A percentile compares a stretch with the other conserved stretches of the same genome.
phyloP scores from a whole-genome alignment of 805 yeast genomes.

The Wickerhamomyces xylosicus region DNA sequence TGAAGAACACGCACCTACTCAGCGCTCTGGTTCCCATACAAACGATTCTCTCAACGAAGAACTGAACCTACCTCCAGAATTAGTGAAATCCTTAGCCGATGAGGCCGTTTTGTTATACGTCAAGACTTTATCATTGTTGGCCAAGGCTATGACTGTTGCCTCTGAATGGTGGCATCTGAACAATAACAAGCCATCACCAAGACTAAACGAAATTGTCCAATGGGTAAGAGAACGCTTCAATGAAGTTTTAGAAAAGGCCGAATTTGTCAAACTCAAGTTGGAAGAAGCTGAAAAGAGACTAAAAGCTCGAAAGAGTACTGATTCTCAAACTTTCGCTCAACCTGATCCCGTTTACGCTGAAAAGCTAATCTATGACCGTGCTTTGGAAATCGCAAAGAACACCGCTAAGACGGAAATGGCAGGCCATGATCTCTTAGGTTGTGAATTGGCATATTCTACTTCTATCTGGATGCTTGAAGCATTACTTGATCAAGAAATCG shows the following conservation, averaged over 20 bases:
- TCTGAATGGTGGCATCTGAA: constrained; percentile 80
- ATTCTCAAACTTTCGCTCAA: constrained; percentile 2
- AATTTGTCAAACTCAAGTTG: constrained; percentile 50
- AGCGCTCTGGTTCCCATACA: background rate
- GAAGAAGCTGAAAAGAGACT: constrained; percentile 36
- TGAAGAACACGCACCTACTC: constrained; percentile 21
- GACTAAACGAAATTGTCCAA: constrained; percentile 52
- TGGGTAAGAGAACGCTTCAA: constrained; percentile 88
- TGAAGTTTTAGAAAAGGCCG: constrained; percentile 84
- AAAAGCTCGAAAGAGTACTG: constrained; percentile 6
- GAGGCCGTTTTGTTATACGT: constrained; percentile 84
- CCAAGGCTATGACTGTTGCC: constrained; percentile 79
- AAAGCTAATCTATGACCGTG: constrained; percentile 82
- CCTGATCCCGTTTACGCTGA: constrained; percentile 49
- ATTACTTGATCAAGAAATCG: constrained; percentile 42
- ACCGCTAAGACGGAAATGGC: constrained; percentile 85
- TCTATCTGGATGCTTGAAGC: constrained; percentile 95
- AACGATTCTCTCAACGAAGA: constrained; percentile 7
- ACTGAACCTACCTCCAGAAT: constrained; percentile 41
- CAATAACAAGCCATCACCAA: constrained; percentile 28
- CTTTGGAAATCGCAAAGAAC: constrained; percentile 82
- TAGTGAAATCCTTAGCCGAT: constrained; percentile 51
- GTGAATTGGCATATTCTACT: constrained; percentile 84
- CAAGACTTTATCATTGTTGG: constrained; percentile 71
- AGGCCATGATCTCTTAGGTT: constrained; percentile 55